These are phyloP conservation scores for Pyropia yezoensis DNA, from an alignment of 23 red algal genomes.

Conservation along the genomic window DNA sequence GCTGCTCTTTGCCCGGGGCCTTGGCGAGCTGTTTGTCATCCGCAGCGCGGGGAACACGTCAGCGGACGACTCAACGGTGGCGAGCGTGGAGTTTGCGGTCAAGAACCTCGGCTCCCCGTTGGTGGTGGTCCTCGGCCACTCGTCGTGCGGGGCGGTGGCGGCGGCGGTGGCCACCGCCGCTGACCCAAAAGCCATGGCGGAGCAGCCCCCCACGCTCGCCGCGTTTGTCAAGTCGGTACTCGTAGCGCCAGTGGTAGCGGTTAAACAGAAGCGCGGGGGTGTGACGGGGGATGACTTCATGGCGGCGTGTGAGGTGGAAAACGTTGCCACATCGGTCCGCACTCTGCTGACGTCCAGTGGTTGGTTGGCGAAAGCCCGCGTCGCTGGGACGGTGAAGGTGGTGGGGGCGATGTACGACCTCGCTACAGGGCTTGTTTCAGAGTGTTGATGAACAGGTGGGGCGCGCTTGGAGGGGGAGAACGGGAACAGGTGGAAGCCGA, in stretches of 20 bases:
- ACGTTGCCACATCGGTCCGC: no score
- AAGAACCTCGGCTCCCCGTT: constrained; percentile 17
- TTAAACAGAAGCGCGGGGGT: no score
- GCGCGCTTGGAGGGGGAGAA: no score
- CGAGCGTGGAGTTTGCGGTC: constrained; percentile 54
- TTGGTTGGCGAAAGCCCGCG: no score
- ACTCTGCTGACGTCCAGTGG: no score
- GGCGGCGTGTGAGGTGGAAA: no score
- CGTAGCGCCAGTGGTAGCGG: background rate
- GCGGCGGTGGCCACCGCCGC: constrained; percentile 27
- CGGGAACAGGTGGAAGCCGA: no score
- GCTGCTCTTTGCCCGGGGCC: constrained; percentile 39
- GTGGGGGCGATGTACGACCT: constrained; percentile 39
- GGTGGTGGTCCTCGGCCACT: constrained; percentile 74
- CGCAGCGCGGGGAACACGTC: constrained; percentile 60
- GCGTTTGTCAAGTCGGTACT: constrained; percentile 12
- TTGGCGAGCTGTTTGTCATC: constrained; percentile 67
- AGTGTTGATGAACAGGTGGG: no score
- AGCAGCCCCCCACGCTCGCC: constrained; percentile 8
- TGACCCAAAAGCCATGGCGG: background rate
- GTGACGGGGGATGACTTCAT: no score
- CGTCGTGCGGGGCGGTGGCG: constrained; percentile 59
- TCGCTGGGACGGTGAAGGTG: background rate
- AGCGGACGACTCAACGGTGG: constrained; percentile 24
- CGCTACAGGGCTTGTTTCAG: constrained; percentile 4